Conservation (phyloP, 2,329 filamentous ascomycete genomes). For the Neurospora sp. region DNA sequence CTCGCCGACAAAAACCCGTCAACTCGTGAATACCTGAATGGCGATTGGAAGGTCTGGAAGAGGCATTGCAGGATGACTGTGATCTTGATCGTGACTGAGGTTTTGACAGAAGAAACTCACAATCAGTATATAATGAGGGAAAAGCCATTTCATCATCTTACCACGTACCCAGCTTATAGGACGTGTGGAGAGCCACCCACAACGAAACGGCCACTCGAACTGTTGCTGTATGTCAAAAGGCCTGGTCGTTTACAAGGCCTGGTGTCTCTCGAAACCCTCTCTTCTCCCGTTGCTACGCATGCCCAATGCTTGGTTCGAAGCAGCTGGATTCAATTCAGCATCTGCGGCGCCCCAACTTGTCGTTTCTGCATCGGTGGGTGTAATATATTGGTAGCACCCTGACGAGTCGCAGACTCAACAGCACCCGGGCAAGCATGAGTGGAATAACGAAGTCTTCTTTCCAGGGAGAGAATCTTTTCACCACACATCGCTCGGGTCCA, state of each 20-base stretch:
- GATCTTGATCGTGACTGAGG: neutral
- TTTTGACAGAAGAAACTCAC: neutral
- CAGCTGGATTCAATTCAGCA: neutral
- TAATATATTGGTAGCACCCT: neutral
- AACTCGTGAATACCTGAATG: neutral
- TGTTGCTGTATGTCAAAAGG: neutral
- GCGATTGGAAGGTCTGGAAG: neutral
- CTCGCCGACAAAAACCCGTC: neutral
- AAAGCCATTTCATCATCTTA: neutral
- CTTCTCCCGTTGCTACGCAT: neutral
- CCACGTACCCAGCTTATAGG: neutral
- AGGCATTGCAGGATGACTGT: neutral
- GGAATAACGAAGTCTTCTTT: neutral
- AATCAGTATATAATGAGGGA: neutral
- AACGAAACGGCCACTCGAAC: neutral
- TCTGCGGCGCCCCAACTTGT: neutral
- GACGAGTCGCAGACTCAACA: neutral
- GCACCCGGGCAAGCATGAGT: neutral
- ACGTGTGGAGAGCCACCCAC: neutral
- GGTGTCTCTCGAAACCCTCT: neutral
- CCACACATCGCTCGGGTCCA: constrained; percentile 81
- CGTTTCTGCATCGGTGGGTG: neutral
- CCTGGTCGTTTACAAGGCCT: neutral
- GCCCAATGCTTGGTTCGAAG: neutral
- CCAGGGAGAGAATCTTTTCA: constrained; percentile 26